Evolutionary conservation across 768 basidiomycete genomes (phyloP), one percentile per base, ranked within the genome.

Genomic region (Phaffia tasmanica): DNA sequence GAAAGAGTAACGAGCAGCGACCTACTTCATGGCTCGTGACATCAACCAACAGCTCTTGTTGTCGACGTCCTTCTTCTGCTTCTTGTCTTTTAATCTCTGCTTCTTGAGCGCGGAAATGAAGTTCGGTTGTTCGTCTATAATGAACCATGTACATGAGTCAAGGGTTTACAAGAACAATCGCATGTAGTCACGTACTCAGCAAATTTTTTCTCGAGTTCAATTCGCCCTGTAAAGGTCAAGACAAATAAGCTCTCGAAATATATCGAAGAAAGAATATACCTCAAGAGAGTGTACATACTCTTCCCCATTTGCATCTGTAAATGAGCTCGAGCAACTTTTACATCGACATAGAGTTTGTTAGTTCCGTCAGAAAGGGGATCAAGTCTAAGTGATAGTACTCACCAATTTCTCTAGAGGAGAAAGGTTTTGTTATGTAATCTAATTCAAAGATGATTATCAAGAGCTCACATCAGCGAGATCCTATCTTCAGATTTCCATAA

Each of bases 11-110:
- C 32, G 57, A 32, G 27, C 29, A 25, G 7, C 64, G 11, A 42
- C 35, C 11, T 42, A 42, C 35, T 27, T 66, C 53, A 25, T 27
- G 46, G 70, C 77, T 76, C 0, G 77, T 78, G 35, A 78, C 77
- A 61, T 79, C 79, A 49, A 79, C 76, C 30, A 79, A 69, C 30
- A 79, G 72, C 69, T 79, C 77, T 69, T 79, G 78, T 48, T 75
- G 76, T 3, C 77, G 73, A 18, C 74, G 65, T 25, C 49, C 48
- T 61, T 74, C 72, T 23, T 74, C 73, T 7, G 74, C 74, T 35
- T 73, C 74, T 29, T 62, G 63, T 27, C 72, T 59, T 48, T 72
- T 65, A 50, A 66, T 69, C 50, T 75, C 74, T 19, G 74, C 73
- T 23, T 75, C 74, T 50, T 70, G 72, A 25, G 74, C 74, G 7